Conservation (phyloP, 2,329 filamentous ascomycete species). For the Diaporthe citri region DNA sequence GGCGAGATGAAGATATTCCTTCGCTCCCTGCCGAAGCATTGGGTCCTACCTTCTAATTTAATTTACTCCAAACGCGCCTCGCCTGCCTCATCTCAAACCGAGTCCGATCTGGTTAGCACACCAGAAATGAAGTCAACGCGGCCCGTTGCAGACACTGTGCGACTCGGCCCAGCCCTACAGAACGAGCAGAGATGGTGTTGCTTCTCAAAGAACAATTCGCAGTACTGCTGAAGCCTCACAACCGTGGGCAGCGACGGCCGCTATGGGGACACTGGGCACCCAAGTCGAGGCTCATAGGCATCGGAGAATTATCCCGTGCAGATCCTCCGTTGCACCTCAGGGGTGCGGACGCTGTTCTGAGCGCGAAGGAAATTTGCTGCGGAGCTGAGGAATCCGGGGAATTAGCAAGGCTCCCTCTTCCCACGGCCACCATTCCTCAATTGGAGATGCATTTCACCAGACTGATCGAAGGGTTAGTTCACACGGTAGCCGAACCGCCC, state of each 20-base stretch:
- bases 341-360: slow-evolving; percentile 20
- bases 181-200: neutral
- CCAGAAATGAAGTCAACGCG: neutral
- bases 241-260: neutral
- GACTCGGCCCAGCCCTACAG: slow-evolving; percentile 14
- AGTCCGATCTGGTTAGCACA: slow-evolving; percentile 23
- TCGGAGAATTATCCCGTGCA: slow-evolving; percentile 31
- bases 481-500: slow-evolving; percentile 15
- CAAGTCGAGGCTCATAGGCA: neutral
- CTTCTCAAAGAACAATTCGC: neutral
- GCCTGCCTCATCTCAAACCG: slow-evolving; percentile 21
- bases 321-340: slow-evolving; percentile 19
- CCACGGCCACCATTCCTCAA: slow-evolving; percentile 15
- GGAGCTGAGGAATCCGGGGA: slow-evolving; percentile 32
- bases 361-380: slow-evolving; percentile 14
- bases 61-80: slow-evolving; percentile 38
- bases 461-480: neutral
- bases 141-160: slow-evolving; percentile 38
- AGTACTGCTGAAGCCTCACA: neutral
- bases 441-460: slow-evolving; percentile 17
- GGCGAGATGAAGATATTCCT: slow-evolving; percentile 27
- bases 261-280: neutral
- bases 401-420: slow-evolving; percentile 20
- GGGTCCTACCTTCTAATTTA: slow-evolving; percentile 17
- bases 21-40: slow-evolving; percentile 27